Percentiles rank a stretch among this genome's conserved stretches.
Evolutionary conservation across 176 grass and related monocot genomes (phyloP).

Genomic region (Zea luxurians): DNA sequence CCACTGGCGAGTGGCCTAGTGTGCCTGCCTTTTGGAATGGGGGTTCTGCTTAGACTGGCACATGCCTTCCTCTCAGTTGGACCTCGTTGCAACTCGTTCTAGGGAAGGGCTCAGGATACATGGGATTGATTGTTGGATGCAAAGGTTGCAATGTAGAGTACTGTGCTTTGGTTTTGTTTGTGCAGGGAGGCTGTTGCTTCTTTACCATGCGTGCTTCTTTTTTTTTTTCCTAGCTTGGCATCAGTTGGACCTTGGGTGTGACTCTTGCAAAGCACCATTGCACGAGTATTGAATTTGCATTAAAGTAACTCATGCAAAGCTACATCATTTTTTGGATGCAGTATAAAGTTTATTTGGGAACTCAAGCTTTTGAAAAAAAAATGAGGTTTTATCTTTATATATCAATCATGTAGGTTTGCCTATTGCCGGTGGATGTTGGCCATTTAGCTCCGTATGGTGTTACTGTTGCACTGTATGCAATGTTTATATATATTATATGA

Average conservation of each 20-base stretch:
- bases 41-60: background rate
- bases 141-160: constrained; percentile 2
- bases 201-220: background rate
- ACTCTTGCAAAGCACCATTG: too few relatives aligned
- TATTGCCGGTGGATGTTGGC: background rate
- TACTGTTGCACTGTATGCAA: background rate
- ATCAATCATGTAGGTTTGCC: background rate
- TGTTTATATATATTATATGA: constrained; percentile 12
- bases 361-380: background rate
- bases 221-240: background rate
- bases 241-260: background rate
- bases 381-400: background rate
- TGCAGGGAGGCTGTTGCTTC: background rate
- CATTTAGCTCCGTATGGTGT: constrained; percentile 4
- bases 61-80: background rate
- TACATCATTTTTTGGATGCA: background rate
- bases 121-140: background rate
- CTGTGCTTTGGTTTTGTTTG: background rate
- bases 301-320: background rate
- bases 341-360: background rate
- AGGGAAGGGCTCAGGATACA: background rate
- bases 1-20: too few relatives aligned
- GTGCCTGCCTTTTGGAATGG: background rate
- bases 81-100: background rate
- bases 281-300: background rate